Percentiles rank a stretch among this genome's conserved stretches.
Evolutionary conservation across 2,329 filamentous ascomycete genomes (phyloP).

Genomic region (Trichoderma afroharzianum): DNA sequence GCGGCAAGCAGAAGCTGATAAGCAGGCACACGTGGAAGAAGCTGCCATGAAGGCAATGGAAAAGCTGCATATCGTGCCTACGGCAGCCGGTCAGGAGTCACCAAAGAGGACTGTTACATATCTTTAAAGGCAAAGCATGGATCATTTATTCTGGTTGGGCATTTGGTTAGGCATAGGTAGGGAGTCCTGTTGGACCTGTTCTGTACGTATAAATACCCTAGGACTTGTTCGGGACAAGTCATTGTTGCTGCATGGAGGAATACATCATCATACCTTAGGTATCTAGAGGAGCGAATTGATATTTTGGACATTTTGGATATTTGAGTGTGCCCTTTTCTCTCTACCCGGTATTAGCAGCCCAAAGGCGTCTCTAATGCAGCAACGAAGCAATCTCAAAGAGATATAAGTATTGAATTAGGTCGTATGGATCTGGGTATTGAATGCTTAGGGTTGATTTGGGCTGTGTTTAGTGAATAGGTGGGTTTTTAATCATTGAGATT

Average conservation of each 20-base stretch:
- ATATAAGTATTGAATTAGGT: neutral
- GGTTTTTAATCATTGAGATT: neutral
- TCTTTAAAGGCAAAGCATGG: neutral
- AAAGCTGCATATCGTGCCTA: constrained; percentile 37
- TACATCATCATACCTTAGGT: neutral
- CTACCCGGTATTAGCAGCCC: neutral
- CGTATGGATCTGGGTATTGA: neutral
- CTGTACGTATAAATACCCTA: constrained; percentile 2
- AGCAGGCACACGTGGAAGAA: constrained; percentile 31
- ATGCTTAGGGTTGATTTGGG: neutral
- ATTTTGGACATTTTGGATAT: neutral
- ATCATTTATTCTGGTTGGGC: neutral
- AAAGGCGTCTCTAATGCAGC: neutral
- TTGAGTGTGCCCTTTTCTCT: neutral
- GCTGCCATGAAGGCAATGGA: constrained; percentile 34
- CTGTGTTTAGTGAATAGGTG: neutral
- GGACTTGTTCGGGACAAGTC: neutral
- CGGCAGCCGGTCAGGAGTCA: constrained; percentile 5
- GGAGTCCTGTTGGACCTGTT: neutral
- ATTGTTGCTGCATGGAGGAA: neutral
- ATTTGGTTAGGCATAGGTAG: neutral
- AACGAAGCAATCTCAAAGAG: neutral
- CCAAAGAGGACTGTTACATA: neutral
- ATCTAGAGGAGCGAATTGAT: neutral
- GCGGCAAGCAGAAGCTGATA: constrained; percentile 37